Percentiles rank a stretch among this genome's conserved stretches.
phyloP scores from a whole-genome alignment of 768 basidiomycete species.

The Cyathus striatus region DNA sequence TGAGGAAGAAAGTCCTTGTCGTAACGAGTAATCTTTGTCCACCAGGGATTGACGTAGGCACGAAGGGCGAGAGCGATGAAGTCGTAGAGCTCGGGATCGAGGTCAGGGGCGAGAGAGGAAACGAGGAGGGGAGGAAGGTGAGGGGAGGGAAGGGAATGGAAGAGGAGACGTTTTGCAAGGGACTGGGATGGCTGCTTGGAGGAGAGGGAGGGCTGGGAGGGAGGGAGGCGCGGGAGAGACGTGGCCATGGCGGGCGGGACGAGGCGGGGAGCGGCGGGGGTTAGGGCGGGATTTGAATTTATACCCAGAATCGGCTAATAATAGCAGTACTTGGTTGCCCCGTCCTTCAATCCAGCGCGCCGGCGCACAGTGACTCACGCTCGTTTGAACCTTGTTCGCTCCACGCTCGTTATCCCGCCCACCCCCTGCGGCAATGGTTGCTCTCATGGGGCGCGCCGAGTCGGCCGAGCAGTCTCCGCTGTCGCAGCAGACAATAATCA shows the following conservation, averaged over 20 bases:
- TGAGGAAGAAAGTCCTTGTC: conserved; percentile 64
- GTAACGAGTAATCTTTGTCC: conserved; percentile 76
- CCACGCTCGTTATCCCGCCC: no score
- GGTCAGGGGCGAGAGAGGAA: conserved; percentile 42
- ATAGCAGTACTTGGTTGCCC: no score
- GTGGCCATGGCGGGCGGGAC: background rate
- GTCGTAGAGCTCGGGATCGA: conserved; percentile 71
- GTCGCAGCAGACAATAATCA: conserved; percentile 39
- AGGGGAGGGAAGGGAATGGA: conserved; percentile 43
- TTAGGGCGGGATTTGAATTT: background rate
- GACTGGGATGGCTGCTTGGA: conserved; percentile 18
- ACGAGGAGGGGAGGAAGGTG: conserved; percentile 47
- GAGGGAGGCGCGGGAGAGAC: conserved; percentile 21
- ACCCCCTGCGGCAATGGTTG: no score
- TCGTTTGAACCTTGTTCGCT: no score
- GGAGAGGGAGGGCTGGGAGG: conserved; percentile 10
- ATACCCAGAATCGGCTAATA: no score
- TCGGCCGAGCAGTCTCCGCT: conserved; percentile 10
- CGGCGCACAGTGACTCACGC: no score
- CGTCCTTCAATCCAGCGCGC: no score
- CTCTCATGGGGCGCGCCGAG: no score
- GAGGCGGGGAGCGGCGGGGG: background rate
- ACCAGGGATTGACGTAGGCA: conserved; percentile 81
- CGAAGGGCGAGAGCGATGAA: conserved; percentile 75
- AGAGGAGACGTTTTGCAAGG: conserved; percentile 57